A percentile compares a stretch with the other conserved stretches of the same genome.
Conservation (phyloP, 2,329 filamentous ascomycete genomes). For the Aureobasidium leucospermi region DNA sequence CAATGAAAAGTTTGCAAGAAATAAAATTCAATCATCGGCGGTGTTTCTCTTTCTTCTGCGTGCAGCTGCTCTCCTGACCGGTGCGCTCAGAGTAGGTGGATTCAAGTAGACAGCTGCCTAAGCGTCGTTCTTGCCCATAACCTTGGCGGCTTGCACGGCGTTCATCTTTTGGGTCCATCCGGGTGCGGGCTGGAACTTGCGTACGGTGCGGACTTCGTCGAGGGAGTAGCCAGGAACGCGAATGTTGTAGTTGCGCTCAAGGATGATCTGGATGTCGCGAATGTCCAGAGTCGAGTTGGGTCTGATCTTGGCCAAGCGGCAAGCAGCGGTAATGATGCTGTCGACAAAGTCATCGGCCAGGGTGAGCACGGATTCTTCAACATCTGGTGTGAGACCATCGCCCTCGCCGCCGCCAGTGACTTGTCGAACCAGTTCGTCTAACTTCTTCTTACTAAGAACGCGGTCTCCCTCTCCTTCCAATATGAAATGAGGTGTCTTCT, state of each 20-base stretch:
- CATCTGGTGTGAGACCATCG: slow-evolving; percentile 76
- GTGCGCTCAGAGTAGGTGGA: slow-evolving; percentile 45
- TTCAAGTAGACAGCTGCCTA: slow-evolving; percentile 39
- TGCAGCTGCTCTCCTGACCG: not conserved
- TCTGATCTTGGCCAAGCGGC: slow-evolving; percentile 86
- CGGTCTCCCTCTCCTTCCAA: slow-evolving; percentile 88
- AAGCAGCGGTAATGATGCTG: slow-evolving; percentile 77
- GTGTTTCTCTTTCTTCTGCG: not conserved
- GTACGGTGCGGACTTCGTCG: slow-evolving; percentile 88
- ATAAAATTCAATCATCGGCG: not conserved
- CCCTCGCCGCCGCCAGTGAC: slow-evolving; percentile 75
- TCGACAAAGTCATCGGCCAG: slow-evolving; percentile 95
- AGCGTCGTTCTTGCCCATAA: slow-evolving; percentile 34
- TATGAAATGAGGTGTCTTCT: slow-evolving; percentile 73
- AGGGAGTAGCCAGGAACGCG: slow-evolving; percentile 89
- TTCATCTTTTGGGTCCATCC: slow-evolving; percentile 97
- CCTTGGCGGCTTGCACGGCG: slow-evolving; percentile 90
- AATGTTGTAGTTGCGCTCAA: slow-evolving; percentile 61
- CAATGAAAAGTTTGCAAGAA: too few species aligned
- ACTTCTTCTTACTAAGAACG: slow-evolving; percentile 94
- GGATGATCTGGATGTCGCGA: slow-evolving; percentile 51
- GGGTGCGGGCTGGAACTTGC: slow-evolving; percentile 81
- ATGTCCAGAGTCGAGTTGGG: slow-evolving; percentile 84
- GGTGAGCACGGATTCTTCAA: slow-evolving; percentile 86
- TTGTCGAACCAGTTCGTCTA: slow-evolving; percentile 90